These are phyloP conservation scores for Cucumis melo DNA, from an alignment of 306 rosid genomes.

Conservation along the genomic window DNA sequence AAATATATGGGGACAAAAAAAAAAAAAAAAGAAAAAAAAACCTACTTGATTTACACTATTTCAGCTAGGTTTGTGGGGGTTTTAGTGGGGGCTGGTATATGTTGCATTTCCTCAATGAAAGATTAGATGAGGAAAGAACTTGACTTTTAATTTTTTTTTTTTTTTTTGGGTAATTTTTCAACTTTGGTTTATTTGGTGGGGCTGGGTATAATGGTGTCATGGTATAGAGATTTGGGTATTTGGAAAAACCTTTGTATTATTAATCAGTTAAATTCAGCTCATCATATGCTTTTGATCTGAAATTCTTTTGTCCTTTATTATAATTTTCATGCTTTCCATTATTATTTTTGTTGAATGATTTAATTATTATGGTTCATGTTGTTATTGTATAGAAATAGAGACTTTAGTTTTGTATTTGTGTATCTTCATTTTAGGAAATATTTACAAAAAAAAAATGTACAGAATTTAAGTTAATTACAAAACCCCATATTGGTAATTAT, in stretches of 20 bases:
- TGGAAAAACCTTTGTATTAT: constrained; percentile 5
- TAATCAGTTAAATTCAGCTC: constrained; percentile 1
- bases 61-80: background rate
- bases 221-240: constrained; percentile 7
- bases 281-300: background rate
- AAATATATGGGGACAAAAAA: background rate
- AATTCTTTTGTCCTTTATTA: background rate
- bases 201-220: constrained; percentile 9
- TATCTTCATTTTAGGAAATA: background rate
- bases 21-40: background rate
- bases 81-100: constrained; percentile 10
- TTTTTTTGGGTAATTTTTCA: background rate
- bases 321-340: background rate
- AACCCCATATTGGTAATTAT: no score
- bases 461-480: background rate
- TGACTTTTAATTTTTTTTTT: no score
- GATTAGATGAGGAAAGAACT: background rate
- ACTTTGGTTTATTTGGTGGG: constrained; percentile 2
- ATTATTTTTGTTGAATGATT: background rate
- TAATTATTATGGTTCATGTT: background rate
- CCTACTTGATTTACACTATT: background rate
- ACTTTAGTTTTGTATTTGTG: background rate
- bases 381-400: background rate
- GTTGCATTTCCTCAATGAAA: background rate
- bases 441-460: background rate